Base-by-base conservation (phyloP, 345 rosid species). In the Acer saccharum region DNA sequence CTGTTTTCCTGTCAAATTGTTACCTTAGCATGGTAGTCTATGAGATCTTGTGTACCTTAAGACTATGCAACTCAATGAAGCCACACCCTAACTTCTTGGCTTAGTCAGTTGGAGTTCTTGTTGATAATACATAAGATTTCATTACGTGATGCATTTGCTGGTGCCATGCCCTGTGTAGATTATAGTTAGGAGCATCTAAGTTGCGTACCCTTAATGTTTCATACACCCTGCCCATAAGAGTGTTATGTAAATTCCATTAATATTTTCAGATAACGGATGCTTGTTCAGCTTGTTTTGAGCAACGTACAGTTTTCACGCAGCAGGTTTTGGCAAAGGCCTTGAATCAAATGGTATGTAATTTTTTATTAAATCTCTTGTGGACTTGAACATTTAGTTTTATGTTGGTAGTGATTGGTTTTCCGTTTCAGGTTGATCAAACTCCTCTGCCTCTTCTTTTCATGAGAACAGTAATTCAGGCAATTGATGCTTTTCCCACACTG, bases 381-480 rank as follows among this genome's bases (percentile, higher is more conserved):
- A 43, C 41, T 50, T 20, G 14, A 64, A 2, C 58, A 43, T 68
- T 0, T 18, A 48, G 68, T 18, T 48, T 23, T 25, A 21, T 64
- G 32, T 60, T 6, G 48, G 16, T 54, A 67, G 12, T 73, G 10
- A 66, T 23, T 55, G 20, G 65, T 81, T 83, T 80, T 58, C 48
- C 63, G 54, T 88, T 82, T 71, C 90, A 96, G 99, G 99, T 96
- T 81, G 97, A 94, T 81, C 92, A 90, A 83, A 89, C 92, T 44
- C 95, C 97, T 76, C 80, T 93, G 72, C 99, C 99, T 71, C 84
- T 95, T 60, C 97, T 95, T 76, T 95, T 95, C 84, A 93, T 95
- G 99, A 87, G 99, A 90, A 93, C 99, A 8, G 98, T 92, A n/a
- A 95, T 95, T 73, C 98, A 93, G 86, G 93, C 98, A 71, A 91